phyloP scores from a whole-genome alignment of 495 filamentous ascomycete genomes.

The Hypoxylon trugodes region DNA sequence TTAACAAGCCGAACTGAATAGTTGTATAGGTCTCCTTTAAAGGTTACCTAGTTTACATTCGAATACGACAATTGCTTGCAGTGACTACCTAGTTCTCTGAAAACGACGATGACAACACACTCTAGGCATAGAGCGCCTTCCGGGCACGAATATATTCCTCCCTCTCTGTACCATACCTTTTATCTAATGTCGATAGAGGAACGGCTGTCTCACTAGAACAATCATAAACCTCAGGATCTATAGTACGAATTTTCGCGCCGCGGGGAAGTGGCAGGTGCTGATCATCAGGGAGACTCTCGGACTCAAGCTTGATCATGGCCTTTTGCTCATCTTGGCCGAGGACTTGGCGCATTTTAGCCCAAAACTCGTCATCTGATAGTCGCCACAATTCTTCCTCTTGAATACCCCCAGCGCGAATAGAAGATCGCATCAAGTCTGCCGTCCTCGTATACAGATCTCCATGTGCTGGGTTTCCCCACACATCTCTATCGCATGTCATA shows the following conservation, averaged over 20 bases:
- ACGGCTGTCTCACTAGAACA: slow-evolving; percentile 15
- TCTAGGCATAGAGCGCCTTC: slow-evolving; percentile 16
- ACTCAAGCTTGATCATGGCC: slow-evolving; percentile 46
- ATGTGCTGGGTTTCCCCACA: slow-evolving; percentile 51
- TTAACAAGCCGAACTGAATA: too few relatives aligned
- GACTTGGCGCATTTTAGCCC: slow-evolving; percentile 43
- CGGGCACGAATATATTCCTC: slow-evolving; percentile 43
- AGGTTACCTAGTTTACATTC: too few relatives aligned
- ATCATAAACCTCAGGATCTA: slow-evolving; percentile 51
- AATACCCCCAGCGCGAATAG: slow-evolving; percentile 37
- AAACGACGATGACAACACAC: too few relatives aligned
- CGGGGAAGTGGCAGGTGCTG: slow-evolving; percentile 40
- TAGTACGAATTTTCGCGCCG: slow-evolving; percentile 48
- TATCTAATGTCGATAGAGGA: slow-evolving; percentile 46
- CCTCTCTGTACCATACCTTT: slow-evolving; percentile 46
- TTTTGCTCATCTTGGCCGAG: slow-evolving; percentile 38
- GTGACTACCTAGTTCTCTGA: too few relatives aligned
- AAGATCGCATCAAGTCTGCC: slow-evolving; percentile 47
- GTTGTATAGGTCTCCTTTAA: too few relatives aligned
- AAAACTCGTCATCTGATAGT: slow-evolving; percentile 51
- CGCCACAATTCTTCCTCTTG: slow-evolving; percentile 47
- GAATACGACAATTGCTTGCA: too few relatives aligned
- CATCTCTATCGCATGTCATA: slow-evolving; percentile 44
- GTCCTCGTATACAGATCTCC: slow-evolving; percentile 46
- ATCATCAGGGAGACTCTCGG: slow-evolving; percentile 44